Evolutionary conservation across 192 early-diverging fungal species (phyloP), one percentile per base, ranked within the genome.

Genomic region (Dissophora ornata): DNA sequence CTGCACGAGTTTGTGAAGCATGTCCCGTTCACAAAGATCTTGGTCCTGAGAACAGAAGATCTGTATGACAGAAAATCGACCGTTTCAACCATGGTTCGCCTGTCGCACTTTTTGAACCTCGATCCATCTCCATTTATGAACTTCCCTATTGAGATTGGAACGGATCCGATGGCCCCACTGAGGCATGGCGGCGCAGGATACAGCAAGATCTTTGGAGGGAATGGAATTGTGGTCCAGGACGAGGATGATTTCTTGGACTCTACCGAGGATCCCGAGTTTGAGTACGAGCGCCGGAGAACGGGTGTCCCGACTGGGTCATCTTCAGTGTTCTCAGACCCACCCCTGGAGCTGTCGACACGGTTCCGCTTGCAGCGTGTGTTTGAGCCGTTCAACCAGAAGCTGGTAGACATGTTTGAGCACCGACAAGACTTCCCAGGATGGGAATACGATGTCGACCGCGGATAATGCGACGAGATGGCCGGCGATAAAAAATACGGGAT

Each of bases 371-470:
- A 85, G 30, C 77, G 80, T 4, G 71, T 85, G 16, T 85, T 85
- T 61, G 62, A 79, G 49, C 77, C 71, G 0, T 69, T 85, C 18
- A 85, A 85, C 52, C 66, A 83, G 25, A 79, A 71, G 49, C 40
- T 85, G 18, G 38, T 79, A 5, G 79, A 79, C 30, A 78, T 83
- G 70, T 83, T 85, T 69, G 84, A 85, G 45, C 57, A 65, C 29
- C 65, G 68, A 11, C 71, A 83, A 21, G 67, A 83, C 32, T 85
- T 85, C 65, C 62, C 55, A n/a, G 78, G 71, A 45, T 85, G 84
- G 84, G 79, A 81, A 44, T 85, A 85, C 52, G 84, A 85, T 58
- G 84, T 85, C 13, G 83, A 85, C 33, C 61, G 83, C 26, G 83
- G 83, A 49, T 85, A 73, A 71, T 22, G 32, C 16, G 21, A 28